Percentiles rank a stretch among this genome's conserved stretches.
Conservation (phyloP, 2,329 filamentous ascomycete genomes). For the Fusarium nematophilum region DNA sequence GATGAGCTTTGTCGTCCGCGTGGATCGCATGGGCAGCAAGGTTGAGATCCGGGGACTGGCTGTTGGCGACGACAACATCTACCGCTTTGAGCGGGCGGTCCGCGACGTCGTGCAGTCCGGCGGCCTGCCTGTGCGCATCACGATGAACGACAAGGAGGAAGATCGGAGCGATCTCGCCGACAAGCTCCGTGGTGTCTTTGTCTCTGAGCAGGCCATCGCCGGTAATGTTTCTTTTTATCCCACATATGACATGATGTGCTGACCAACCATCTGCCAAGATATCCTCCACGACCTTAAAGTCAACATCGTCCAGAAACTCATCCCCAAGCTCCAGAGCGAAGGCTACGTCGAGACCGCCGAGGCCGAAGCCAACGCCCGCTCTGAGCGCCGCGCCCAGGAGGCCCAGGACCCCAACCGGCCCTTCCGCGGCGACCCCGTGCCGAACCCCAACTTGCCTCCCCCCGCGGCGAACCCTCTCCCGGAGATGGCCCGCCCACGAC, state of each 20-base stretch:
- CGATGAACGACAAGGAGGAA: conserved; percentile 57
- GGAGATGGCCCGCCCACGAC: conserved; percentile 66
- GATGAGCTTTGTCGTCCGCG: conserved; percentile 83
- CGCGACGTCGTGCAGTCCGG: conserved; percentile 79
- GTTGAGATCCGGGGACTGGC: conserved; percentile 85
- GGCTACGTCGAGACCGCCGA: conserved; percentile 76
- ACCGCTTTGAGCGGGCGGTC: conserved; percentile 76
- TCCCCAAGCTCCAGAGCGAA: conserved; percentile 80
- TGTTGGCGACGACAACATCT: conserved; percentile 82
- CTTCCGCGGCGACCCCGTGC: conserved; percentile 60
- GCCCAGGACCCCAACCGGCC: conserved; percentile 49
- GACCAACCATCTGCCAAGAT: conserved; percentile 53
- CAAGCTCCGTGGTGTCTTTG: conserved; percentile 74
- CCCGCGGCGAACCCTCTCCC: conserved; percentile 75
- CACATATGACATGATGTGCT: neutral
- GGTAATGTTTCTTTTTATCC: conserved; percentile 42
- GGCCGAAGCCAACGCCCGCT: conserved; percentile 55
- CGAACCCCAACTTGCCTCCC: conserved; percentile 69
- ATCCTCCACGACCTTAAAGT: conserved; percentile 79
- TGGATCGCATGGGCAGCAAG: conserved; percentile 84
- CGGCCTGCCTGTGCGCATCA: conserved; percentile 67
- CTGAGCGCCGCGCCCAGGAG: conserved; percentile 54
- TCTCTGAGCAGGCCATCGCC: conserved; percentile 74
- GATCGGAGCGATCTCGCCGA: conserved; percentile 61
- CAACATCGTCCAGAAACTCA: conserved; percentile 85